Percentiles rank a stretch among this genome's conserved stretches.
Evolutionary conservation across 345 rosid species (phyloP).

Genomic region (Lagerstroemia speciosa): DNA sequence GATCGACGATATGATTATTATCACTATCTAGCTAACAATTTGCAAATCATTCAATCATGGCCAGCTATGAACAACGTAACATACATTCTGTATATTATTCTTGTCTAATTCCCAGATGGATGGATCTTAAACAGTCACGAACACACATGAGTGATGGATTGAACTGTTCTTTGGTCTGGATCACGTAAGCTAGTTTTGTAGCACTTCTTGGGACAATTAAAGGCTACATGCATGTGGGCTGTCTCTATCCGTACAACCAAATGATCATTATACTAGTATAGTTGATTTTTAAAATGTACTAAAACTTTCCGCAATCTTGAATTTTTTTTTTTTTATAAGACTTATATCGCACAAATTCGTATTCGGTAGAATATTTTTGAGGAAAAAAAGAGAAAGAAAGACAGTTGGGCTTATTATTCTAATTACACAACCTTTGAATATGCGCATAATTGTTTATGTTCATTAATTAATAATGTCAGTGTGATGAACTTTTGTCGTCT

Average conservation of each 20-base stretch:
- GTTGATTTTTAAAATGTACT: too few species aligned
- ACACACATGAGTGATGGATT: background rate
- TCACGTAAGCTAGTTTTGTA: background rate
- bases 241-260: too few species aligned
- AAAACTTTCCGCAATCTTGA: too few species aligned
- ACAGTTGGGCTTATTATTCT: background rate
- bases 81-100: too few species aligned
- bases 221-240: background rate
- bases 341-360: too few species aligned
- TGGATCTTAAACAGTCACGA: too few species aligned
- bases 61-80: too few species aligned
- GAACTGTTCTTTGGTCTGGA: background rate
- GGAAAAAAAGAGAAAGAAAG: background rate
- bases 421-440: background rate
- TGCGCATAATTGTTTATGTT: background rate
- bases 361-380: background rate
- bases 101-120: too few species aligned
- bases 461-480: too few species aligned
- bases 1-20: background rate
- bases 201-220: background rate
- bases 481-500: background rate
- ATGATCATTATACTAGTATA: too few species aligned
- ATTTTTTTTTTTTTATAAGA: too few species aligned
- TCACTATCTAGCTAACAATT: background rate
- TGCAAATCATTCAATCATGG: background rate